These are phyloP conservation scores for Beauveria varroae DNA, from an alignment of 2,329 filamentous ascomycete genomes.

Conservation along the genomic window DNA sequence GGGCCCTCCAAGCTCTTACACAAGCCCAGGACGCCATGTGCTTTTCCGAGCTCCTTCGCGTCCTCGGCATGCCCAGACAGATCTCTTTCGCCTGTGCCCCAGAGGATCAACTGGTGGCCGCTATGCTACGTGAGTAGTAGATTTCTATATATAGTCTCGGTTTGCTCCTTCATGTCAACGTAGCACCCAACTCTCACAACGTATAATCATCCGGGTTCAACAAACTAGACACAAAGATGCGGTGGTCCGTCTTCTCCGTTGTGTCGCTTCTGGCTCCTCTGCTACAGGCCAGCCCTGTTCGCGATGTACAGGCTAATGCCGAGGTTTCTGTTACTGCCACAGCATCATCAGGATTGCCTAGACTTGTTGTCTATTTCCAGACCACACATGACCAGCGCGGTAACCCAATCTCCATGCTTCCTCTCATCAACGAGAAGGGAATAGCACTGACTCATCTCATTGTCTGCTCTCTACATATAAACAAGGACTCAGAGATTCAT, in stretches of 20 bases:
- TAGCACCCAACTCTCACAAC: no score
- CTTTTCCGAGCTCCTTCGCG: not conserved
- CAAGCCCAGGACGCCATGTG: not conserved
- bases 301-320: not conserved
- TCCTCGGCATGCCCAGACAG: not conserved
- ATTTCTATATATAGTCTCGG: not conserved
- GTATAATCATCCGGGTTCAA: not conserved
- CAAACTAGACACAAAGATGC: not conserved
- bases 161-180: not conserved
- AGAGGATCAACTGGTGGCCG: not conserved
- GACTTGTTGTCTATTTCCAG: slow-evolving; percentile 44
- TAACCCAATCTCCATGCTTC: slow-evolving; percentile 41
- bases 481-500: slow-evolving; percentile 56
- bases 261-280: slow-evolving; percentile 7
- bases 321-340: not conserved
- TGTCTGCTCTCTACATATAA: slow-evolving; percentile 74
- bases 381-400: slow-evolving; percentile 36
- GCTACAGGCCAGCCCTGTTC: slow-evolving; percentile 5
- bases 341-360: slow-evolving; percentile 20
- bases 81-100: not conserved
- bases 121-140: not conserved
- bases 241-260: slow-evolving; percentile 2
- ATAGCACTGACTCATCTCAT: slow-evolving; percentile 66
- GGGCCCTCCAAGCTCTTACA: not conserved
- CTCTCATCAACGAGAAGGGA: slow-evolving; percentile 33